Base-by-base conservation (phyloP, 2,329 filamentous ascomycete species). In the Colletotrichum sp. region DNA sequence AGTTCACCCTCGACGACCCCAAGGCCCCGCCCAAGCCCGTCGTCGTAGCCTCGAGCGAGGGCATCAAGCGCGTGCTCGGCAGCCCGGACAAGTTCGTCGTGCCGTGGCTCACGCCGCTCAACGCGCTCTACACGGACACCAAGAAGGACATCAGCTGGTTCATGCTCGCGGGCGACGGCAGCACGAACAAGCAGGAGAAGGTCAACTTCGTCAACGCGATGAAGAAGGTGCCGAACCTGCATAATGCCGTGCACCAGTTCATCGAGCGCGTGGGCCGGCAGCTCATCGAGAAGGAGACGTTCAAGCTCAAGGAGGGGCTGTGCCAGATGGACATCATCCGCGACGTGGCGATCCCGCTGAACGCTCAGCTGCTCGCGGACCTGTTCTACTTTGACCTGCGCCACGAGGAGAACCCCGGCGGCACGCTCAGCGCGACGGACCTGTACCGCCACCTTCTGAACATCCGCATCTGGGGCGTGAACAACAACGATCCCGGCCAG, bases 351-450 rank as follows among this genome's bases (percentile, higher is more conserved):
- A 92, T 92, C 75, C 89, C 92, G 13, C 84, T 89, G 1, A 91
- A 90, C 6, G 87, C 90, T 4, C 84, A 88, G 58, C 88, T 90
- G 79, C 85, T 91, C 2, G 87, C 90, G 0, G 88, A 91, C 56
- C 83, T 90, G 14, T 91, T 92, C 81, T 90, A 90, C 68, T 84
- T 92, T 38, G 91, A 92, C 4, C 79, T 93, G 34, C 90, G 90
- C 77, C 89, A 88, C 0, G 82, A 86, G 0, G 86, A 91, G 78
- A 87, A 89, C 24, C 90, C 91, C 0, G 83, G 84, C 12, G 91
- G 91, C 12, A 81, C 79, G 1, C 83, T 87, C n/a, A 81, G 82
- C 5, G 77, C 81, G 2, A 80, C 85, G 1, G 83, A 88, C 21
- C 77, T 89, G 32, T 89, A 88, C 80, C 81, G 81, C 2, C 77